A percentile compares a stretch with the other conserved stretches of the same genome.
phyloP scores from a whole-genome alignment of 108 stramenopile genomes.

The Skeletonema costatum region DNA sequence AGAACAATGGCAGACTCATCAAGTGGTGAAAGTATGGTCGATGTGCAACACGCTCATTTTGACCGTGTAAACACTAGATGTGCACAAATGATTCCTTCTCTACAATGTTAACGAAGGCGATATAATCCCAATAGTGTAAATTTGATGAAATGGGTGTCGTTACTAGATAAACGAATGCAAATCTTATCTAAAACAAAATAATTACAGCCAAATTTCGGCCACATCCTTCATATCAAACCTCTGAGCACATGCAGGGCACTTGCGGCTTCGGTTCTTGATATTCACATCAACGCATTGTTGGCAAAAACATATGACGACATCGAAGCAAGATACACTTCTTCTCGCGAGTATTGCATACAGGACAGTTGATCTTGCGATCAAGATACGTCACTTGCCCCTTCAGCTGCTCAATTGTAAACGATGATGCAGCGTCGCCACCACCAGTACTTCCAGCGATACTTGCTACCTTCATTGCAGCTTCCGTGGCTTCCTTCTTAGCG shows the following conservation, averaged over 20 bases:
- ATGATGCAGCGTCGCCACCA: conserved; percentile 43
- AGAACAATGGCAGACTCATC: conserved; percentile 24
- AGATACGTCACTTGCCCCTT: conserved; percentile 71
- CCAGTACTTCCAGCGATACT: conserved; percentile 19
- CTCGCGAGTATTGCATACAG: conserved; percentile 89
- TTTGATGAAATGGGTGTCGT: background rate
- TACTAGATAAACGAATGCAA: background rate
- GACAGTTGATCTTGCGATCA: conserved; percentile 76
- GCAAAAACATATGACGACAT: conserved; percentile 95
- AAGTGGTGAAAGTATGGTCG: background rate
- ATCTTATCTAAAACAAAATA: background rate
- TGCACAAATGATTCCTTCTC: background rate
- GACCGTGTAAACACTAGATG: background rate
- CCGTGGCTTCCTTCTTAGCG: conserved; percentile 69
- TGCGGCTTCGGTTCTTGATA: conserved; percentile 86
- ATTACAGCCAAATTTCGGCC: conserved; percentile 68
- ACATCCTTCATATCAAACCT: conserved; percentile 89
- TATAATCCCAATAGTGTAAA: background rate
- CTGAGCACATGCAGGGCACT: conserved; percentile 86
- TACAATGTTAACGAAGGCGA: background rate
- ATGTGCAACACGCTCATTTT: background rate
- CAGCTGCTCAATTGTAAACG: conserved; percentile 76
- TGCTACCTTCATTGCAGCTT: conserved; percentile 52
- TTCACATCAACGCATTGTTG: conserved; percentile 89
- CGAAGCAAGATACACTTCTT: conserved; percentile 90